Percentiles rank a stretch among this genome's conserved stretches.
Conservation (phyloP, 2,329 filamentous ascomycete genomes). For the Microsporum ferrugineum region DNA sequence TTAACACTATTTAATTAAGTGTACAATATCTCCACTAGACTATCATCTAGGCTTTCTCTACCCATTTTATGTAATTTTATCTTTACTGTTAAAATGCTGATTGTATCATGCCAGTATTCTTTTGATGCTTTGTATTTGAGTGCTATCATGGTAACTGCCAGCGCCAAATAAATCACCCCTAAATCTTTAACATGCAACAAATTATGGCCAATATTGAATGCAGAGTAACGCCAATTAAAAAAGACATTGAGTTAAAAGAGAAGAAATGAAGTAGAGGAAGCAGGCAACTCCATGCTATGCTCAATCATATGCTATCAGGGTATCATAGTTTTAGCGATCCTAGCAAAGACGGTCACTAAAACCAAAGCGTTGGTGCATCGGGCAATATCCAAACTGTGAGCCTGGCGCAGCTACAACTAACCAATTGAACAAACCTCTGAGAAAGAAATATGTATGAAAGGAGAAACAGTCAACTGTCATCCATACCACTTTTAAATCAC, state of each 20-base stretch:
- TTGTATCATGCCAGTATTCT: background rate
- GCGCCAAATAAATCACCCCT: too few species aligned
- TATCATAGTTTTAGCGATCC: background rate
- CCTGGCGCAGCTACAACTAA: background rate
- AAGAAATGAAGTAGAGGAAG: background rate
- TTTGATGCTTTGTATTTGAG: background rate
- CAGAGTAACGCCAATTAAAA: background rate
- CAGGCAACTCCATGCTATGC: background rate
- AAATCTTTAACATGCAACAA: too few species aligned
- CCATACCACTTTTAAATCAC: background rate
- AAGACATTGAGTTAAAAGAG: background rate
- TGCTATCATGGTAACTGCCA: background rate
- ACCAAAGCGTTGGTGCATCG: background rate
- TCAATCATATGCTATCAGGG: background rate
- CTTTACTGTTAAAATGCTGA: background rate
- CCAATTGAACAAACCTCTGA: background rate
- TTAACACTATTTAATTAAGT: background rate
- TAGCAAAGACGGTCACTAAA: background rate
- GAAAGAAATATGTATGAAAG: background rate
- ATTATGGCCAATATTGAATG: background rate
- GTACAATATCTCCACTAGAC: slow-evolving; percentile 11
- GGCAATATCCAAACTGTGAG: background rate
- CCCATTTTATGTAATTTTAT: background rate
- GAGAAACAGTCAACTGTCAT: background rate
- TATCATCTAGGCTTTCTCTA: background rate